A percentile compares a stretch with the other conserved stretches of the same genome.
phyloP scores from a whole-genome alignment of 768 basidiomycete genomes.

The Tricholoma hemisulphureum region DNA sequence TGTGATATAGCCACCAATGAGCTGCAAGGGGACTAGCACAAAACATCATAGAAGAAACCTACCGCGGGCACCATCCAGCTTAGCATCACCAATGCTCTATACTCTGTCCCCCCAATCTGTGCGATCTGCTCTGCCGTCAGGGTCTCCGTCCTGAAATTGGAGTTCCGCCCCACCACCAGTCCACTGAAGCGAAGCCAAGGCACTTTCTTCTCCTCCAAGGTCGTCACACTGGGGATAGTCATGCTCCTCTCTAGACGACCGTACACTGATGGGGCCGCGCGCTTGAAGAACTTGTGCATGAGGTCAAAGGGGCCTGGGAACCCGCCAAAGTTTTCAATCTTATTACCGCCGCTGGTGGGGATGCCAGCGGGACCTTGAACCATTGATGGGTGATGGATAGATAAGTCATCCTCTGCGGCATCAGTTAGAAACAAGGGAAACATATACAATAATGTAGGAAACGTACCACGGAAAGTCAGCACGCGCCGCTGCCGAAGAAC shows the following conservation, averaged over 20 bases:
- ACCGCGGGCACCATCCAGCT: slow-evolving; percentile 50
- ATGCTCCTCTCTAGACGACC: slow-evolving; percentile 46
- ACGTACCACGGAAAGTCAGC: slow-evolving; percentile 4
- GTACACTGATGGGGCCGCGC: slow-evolving; percentile 43
- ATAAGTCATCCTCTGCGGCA: neutral
- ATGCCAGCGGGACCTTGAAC: neutral
- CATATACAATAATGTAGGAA: neutral
- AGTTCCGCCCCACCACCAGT: slow-evolving; percentile 61
- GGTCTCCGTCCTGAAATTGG: slow-evolving; percentile 49
- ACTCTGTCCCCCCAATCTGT: slow-evolving; percentile 75
- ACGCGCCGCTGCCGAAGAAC: slow-evolving; percentile 1
- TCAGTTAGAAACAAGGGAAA: neutral
- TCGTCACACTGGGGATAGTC: slow-evolving; percentile 51
- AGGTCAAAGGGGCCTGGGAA: slow-evolving; percentile 50
- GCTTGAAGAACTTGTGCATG: slow-evolving; percentile 35
- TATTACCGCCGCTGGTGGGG: slow-evolving; percentile 27
- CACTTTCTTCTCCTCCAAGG: slow-evolving; percentile 36
- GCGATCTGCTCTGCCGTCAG: slow-evolving; percentile 71
- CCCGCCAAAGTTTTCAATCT: slow-evolving; percentile 38
- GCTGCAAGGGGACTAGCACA: neutral
- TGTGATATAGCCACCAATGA: slow-evolving; percentile 25
- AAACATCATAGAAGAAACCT: slow-evolving; percentile 13
- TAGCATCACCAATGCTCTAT: slow-evolving; percentile 55
- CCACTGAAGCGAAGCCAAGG: slow-evolving; percentile 31
- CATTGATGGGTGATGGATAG: neutral